phyloP scores from a whole-genome alignment of 2,329 filamentous ascomycete genomes.

The Epichloe amarillans region DNA sequence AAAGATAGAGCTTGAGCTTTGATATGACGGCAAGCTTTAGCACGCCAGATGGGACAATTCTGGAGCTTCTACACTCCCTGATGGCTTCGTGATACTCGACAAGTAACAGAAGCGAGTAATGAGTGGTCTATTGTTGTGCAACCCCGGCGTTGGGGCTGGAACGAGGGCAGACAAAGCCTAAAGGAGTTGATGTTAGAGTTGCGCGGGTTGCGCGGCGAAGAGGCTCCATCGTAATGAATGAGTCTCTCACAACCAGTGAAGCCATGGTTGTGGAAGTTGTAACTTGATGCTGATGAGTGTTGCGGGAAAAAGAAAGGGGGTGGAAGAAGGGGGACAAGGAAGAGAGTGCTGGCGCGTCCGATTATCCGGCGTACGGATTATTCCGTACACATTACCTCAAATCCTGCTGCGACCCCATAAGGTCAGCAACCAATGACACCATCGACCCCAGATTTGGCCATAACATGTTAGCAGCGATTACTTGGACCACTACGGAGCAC shows the following conservation, averaged over 20 bases:
- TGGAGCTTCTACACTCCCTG: constrained; percentile 9
- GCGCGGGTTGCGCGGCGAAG: background rate
- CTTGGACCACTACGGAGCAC: too few relatives aligned
- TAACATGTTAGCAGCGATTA: too few relatives aligned
- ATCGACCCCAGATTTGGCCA: too few relatives aligned
- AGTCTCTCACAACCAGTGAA: background rate
- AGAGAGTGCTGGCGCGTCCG: background rate
- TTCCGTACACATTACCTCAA: too few relatives aligned
- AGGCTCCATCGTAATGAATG: background rate
- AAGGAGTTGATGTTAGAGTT: background rate
- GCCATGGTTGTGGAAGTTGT: constrained; percentile 1
- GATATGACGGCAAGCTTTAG: background rate
- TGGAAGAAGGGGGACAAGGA: background rate
- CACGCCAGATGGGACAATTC: background rate
- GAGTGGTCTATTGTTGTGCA: constrained; percentile 24
- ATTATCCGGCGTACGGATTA: too few relatives aligned
- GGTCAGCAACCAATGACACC: too few relatives aligned
- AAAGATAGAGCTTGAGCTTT: background rate
- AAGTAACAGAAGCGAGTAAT: constrained; percentile 14
- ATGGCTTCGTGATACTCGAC: constrained; percentile 11
- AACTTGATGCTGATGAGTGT: background rate
- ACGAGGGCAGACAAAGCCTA: constrained; percentile 1
- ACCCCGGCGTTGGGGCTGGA: constrained; percentile 38
- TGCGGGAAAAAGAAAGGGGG: background rate
- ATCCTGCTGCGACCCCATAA: too few relatives aligned